Conservation (phyloP, 495 filamentous ascomycete species). For the Penicillium macrosclerotiorum region DNA sequence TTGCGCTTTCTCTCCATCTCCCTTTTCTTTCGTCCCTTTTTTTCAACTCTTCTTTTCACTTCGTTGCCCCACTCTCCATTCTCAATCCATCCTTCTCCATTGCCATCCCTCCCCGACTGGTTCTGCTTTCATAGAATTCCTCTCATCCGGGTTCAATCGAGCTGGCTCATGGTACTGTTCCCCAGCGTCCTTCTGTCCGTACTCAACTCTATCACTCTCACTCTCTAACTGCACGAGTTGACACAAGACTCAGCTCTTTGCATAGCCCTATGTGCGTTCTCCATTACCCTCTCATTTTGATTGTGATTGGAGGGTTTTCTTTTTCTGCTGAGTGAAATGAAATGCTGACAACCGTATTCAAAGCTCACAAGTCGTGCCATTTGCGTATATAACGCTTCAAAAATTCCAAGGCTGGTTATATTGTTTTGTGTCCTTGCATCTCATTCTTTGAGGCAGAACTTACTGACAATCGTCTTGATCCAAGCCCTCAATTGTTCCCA, state of each 20-base stretch:
- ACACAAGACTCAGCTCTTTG: background rate
- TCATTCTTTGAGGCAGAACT: background rate
- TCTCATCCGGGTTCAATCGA: background rate
- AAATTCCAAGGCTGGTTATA: background rate
- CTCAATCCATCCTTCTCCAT: conserved; percentile 25
- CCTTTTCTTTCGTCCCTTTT: background rate
- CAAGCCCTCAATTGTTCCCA: conserved; percentile 1
- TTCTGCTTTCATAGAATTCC: background rate
- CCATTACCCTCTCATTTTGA: background rate
- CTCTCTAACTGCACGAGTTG: too few species aligned
- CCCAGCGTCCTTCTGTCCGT: background rate
- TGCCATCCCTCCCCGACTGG: conserved; percentile 22
- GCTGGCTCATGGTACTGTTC: background rate
- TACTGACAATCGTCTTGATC: background rate
- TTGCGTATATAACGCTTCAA: background rate
- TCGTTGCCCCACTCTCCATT: conserved; percentile 18
- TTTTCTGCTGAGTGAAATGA: too few species aligned
- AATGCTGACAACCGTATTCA: too few species aligned
- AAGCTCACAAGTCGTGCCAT: too few species aligned
- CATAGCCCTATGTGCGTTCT: background rate
- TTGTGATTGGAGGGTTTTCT: too few species aligned
- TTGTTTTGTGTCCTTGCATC: too few species aligned
- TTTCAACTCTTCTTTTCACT: conserved; percentile 10
- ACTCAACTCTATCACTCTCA: background rate
- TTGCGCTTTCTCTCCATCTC: background rate